These are phyloP conservation scores for Mallotus japonicus DNA, from an alignment of 441 rosid genomes.

Conservation along the genomic window DNA sequence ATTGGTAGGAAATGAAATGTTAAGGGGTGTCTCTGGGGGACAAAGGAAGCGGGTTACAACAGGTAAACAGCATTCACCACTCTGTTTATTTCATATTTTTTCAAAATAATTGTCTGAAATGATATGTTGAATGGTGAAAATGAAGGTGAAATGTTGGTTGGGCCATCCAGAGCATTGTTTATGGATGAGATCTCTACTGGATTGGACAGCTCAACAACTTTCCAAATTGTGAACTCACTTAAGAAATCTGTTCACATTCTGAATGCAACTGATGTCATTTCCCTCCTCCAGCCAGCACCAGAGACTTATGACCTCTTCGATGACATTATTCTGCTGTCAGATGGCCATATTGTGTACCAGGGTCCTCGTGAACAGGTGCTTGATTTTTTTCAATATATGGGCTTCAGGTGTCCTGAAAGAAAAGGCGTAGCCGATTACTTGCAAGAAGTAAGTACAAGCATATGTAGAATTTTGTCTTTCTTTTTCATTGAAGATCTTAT, in stretches of 20 bases:
- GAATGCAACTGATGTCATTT: conserved; percentile 59
- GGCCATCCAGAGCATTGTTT: conserved; percentile 54
- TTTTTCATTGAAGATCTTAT: not conserved
- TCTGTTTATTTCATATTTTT: not conserved
- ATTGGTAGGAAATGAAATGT: conserved; percentile 78
- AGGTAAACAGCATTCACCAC: conserved; percentile 24
- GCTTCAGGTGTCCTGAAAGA: conserved; percentile 79
- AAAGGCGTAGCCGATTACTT: conserved; percentile 82
- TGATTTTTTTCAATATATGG: conserved; percentile 60
- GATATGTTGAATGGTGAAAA: not conserved
- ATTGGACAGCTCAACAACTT: conserved; percentile 69
- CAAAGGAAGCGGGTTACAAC: conserved; percentile 87
- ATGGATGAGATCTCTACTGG: conserved; percentile 86
- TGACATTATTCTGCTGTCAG: conserved; percentile 71
- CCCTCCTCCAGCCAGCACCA: conserved; percentile 94
- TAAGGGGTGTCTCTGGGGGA: conserved; percentile 78
- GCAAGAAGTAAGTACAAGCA: conserved; percentile 55
- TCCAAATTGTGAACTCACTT: conserved; percentile 57
- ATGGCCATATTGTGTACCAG: conserved; percentile 79
- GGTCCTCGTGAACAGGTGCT: conserved; percentile 75
- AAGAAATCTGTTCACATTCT: conserved; percentile 55
- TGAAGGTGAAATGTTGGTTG: conserved; percentile 73
- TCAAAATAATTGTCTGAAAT: not conserved
- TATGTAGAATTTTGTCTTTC: not conserved
- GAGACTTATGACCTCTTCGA: conserved; percentile 83